These are phyloP conservation scores for Neurospora pannonica DNA, from an alignment of 495 filamentous ascomycete genomes.

Conservation along the genomic window DNA sequence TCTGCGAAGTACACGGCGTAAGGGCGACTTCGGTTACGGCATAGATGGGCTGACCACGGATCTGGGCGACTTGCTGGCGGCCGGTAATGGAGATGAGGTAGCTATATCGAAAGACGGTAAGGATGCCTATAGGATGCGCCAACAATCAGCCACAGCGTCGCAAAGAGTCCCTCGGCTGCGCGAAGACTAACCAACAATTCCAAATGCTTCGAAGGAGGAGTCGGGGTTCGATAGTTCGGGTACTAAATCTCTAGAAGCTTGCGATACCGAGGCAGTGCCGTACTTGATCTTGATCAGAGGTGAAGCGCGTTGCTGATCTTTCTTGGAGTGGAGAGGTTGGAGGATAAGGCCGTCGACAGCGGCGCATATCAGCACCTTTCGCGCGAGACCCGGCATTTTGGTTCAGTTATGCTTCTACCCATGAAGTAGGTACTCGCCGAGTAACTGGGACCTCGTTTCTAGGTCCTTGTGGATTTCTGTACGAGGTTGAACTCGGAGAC, in stretches of 20 bases:
- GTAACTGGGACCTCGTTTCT: neutral
- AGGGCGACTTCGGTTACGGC: conserved; percentile 77
- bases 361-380: conserved; percentile 73
- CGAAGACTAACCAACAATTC: conserved; percentile 64
- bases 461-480: neutral
- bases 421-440: conserved; percentile 5
- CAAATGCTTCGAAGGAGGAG: conserved; percentile 63
- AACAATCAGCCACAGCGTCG: conserved; percentile 61
- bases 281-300: conserved; percentile 62
- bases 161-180: conserved; percentile 51
- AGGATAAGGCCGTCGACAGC: conserved; percentile 80
- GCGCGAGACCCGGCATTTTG: conserved; percentile 62
- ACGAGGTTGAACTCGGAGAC: neutral
- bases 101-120: conserved; percentile 60
- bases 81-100: conserved; percentile 78
- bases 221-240: conserved; percentile 25
- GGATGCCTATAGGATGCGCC: conserved; percentile 43
- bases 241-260: conserved; percentile 23
- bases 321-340: conserved; percentile 51
- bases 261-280: conserved; percentile 48
- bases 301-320: conserved; percentile 35
- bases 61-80: conserved; percentile 78
- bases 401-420: conserved; percentile 1
- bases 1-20: conserved; percentile 70
- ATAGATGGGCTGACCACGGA: conserved; percentile 74